A percentile compares a stretch with the other conserved stretches of the same genome.
phyloP scores from a whole-genome alignment of 108 stramenopile genomes.

The Cyclotella kingstonii region DNA sequence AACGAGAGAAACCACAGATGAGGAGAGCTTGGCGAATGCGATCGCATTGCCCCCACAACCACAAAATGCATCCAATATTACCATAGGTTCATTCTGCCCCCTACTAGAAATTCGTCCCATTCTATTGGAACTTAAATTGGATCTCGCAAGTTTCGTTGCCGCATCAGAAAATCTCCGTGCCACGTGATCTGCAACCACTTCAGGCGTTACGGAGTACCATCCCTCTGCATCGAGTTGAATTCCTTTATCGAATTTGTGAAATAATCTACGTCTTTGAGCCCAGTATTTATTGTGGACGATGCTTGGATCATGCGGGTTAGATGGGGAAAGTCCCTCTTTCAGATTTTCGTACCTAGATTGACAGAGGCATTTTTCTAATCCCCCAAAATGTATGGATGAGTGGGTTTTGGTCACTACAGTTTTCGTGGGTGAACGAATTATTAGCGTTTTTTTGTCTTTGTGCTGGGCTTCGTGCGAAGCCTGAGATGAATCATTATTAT shows the following conservation, averaged over 20 bases:
- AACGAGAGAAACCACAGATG: slow-evolving; percentile 64
- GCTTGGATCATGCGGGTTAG: slow-evolving; percentile 67
- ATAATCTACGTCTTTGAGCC: slow-evolving; percentile 91
- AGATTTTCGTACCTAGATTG: slow-evolving; percentile 28
- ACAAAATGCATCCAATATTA: slow-evolving; percentile 90
- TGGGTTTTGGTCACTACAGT: slow-evolving; percentile 37
- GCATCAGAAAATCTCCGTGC: slow-evolving; percentile 63
- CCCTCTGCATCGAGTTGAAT: slow-evolving; percentile 90
- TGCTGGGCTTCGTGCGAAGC: background rate
- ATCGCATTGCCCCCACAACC: slow-evolving; percentile 94
- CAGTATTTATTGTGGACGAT: slow-evolving; percentile 92
- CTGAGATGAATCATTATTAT: background rate
- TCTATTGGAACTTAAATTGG: background rate
- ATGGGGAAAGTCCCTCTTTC: slow-evolving; percentile 24
- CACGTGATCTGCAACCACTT: slow-evolving; percentile 90
- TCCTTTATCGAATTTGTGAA: slow-evolving; percentile 88
- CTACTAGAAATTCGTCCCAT: background rate
- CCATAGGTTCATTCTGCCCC: slow-evolving; percentile 29
- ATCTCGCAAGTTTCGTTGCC: slow-evolving; percentile 9
- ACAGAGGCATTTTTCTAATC: slow-evolving; percentile 43
- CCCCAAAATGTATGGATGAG: slow-evolving; percentile 1
- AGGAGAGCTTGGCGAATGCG: slow-evolving; percentile 72
- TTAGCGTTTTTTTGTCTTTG: slow-evolving; percentile 18
- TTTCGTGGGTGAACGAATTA: slow-evolving; percentile 36
- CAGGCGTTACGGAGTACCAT: slow-evolving; percentile 97